phyloP scores from a whole-genome alignment of 352 stramenopile genomes.

The Phytophthora sansomeana region DNA sequence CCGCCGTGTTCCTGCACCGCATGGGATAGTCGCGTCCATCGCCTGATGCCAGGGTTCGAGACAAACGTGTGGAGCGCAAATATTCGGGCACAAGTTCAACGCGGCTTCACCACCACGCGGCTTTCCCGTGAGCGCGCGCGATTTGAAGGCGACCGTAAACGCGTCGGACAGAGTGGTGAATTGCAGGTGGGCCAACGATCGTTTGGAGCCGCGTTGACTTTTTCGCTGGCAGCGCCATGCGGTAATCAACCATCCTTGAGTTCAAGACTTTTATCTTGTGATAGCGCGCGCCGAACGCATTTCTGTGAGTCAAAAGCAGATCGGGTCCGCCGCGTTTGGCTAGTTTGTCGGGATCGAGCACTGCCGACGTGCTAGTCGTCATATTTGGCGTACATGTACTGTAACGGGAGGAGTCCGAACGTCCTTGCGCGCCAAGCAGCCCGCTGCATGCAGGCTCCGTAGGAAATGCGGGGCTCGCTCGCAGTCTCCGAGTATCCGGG shows the following conservation, averaged over 20 bases:
- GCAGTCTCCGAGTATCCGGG: too few relatives aligned
- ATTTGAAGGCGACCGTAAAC: constrained; percentile 27
- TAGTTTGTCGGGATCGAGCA: constrained; percentile 6
- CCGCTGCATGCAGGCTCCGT: too few relatives aligned
- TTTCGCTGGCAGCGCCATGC: constrained; percentile 1
- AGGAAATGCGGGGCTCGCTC: too few relatives aligned
- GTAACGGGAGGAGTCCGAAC: too few relatives aligned
- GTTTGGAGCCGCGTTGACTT: constrained; percentile 11
- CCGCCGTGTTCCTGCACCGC: constrained; percentile 8
- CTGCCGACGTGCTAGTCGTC: too few relatives aligned
- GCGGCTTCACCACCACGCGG: background rate
- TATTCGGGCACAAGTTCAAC: constrained; percentile 28
- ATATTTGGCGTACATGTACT: too few relatives aligned
- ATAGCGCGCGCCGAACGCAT: constrained; percentile 16
- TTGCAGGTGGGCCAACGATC: constrained; percentile 8
- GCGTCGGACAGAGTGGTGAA: constrained; percentile 13
- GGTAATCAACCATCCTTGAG: constrained; percentile 10
- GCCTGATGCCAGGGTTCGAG: background rate
- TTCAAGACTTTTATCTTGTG: constrained; percentile 27
- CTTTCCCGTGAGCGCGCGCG: background rate
- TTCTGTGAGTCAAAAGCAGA: constrained; percentile 16
- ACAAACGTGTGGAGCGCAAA: constrained; percentile 18
- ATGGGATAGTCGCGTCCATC: constrained; percentile 25
- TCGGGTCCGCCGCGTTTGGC: background rate
- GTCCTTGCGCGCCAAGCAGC: too few relatives aligned